Evolutionary conservation across 2,329 filamentous ascomycete species (phyloP), one percentile per base, ranked within the genome.

Genomic region (Aspergillus fijiensis): DNA sequence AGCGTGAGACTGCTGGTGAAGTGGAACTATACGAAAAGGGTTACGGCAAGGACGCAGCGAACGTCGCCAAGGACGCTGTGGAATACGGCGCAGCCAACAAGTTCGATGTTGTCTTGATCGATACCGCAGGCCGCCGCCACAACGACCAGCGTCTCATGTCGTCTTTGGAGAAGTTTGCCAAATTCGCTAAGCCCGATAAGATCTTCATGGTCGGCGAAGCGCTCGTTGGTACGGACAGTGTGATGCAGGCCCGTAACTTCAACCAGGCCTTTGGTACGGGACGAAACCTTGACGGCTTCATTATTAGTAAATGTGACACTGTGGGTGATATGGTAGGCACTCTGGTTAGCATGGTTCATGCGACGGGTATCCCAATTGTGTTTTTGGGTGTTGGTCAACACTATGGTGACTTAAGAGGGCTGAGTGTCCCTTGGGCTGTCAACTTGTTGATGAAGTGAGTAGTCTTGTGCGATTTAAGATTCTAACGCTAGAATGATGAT

Each of bases 261-360:
- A 97, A 97, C 73, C 87, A 89, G 42, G 90, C 91, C 2, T 98
- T 99, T 78, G 96, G 95, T 33, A 82, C 86, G 5, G 88, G 87
- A 14, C 83, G 94, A 59, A 85, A 86, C 29, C 83, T 99, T 42
- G 96, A 99, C 77, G 95, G 95, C 5, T 99, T 99, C 77, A 96
- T 99, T 73, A 97, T 99, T 69, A 94, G 89, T 62, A 99, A 99
- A 78, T 98, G 95, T 75, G 95, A 99, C 79, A 99, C 95, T 0
- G 96, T 99, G 42, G 96, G 95, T n/a, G 94, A 97, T 79, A 98
- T 98, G 93, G 92, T 97, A 49, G 92, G 89, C 2, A 97, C 94
- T 2, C 81, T 99, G 64, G 95, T 99, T 63, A 96, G 91, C 74
- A 94, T 99, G 82, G 94, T 99, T 45, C 94, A 98, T 79, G 94